Base-by-base conservation (phyloP, 2,329 filamentous ascomycete genomes). In the Colletotrichum navitas region DNA sequence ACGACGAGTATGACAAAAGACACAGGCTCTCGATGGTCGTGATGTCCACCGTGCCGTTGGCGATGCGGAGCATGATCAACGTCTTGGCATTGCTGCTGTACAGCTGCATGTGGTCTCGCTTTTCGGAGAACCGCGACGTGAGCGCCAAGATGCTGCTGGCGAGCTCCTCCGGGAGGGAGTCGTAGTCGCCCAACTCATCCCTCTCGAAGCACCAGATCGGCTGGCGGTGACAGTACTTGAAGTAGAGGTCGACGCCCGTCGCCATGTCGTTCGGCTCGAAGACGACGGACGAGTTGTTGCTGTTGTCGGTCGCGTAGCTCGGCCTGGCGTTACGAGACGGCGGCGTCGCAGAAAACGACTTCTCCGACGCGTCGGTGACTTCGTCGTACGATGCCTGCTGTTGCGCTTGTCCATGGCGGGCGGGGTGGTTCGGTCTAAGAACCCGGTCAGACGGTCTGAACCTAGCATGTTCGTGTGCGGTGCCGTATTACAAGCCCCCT, bases 11-110 rank as follows among this genome's bases (percentile, higher is more conserved):
- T 0, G 85, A 83, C 1, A 87, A 79, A 5, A 87, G 76, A 76
- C 86, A 87, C 10, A 87, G 74, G 73, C 85, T 86, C 73, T 87
- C 85, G 3, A 87, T 83, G 0, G 85, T 87, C 21, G 81, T 78
- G 2, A 87, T 76, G 62, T 84, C 83, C 2, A 87, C 85, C 0
- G 83, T 82, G 2, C 85, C 85, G 68, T 86, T 85, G 0, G 85
- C 85, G 45, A 87, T 83, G 26, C 85, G 83, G 6, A 86, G 80
- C 85, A 87, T 87, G 73, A 79, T 81, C 74, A 81, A 76, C 66
- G 76, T 83, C 77, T 77, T 83, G 51, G 81, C 85, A 77, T 79
- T 81, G 60, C 81, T 81, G 52, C 79, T 78, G 51, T 82, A 82
- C 6, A 80, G 64, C 66, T 79, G 79, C 16, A 78, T 63, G 56